phyloP scores from a whole-genome alignment of 1,284 basidiomycete genomes.

The Sphaerobolus stellatus region DNA sequence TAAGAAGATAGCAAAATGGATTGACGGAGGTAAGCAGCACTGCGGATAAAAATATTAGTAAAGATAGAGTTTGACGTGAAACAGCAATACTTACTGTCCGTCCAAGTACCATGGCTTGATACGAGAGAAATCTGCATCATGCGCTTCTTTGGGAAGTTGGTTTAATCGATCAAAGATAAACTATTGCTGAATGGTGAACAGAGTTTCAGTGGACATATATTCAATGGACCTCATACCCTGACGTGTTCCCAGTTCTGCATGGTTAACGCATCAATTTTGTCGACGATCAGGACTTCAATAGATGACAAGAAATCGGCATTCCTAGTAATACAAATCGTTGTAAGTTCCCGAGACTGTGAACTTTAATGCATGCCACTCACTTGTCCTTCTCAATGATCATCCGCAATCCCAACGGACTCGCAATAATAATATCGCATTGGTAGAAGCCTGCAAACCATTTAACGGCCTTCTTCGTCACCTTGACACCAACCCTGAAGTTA shows the following conservation, averaged over 20 bases:
- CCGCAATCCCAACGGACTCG: slow-evolving; percentile 89
- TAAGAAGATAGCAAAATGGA: slow-evolving; percentile 86
- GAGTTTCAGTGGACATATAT: background rate
- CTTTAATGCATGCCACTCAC: slow-evolving; percentile 43
- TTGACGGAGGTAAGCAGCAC: slow-evolving; percentile 83
- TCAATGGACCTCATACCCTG: slow-evolving; percentile 53
- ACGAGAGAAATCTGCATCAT: slow-evolving; percentile 93
- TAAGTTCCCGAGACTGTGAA: slow-evolving; percentile 1
- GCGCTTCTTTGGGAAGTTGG: slow-evolving; percentile 87
- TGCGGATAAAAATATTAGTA: slow-evolving; percentile 28
- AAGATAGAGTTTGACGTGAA: background rate
- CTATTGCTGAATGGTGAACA: slow-evolving; percentile 39
- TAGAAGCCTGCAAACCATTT: slow-evolving; percentile 91
- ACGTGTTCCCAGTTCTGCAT: slow-evolving; percentile 99
- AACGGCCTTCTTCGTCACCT: slow-evolving; percentile 87
- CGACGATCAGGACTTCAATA: slow-evolving; percentile 90
- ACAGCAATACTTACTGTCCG: slow-evolving; percentile 63
- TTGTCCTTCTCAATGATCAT: slow-evolving; percentile 94
- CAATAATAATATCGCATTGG: slow-evolving; percentile 87
- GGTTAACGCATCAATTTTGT: slow-evolving; percentile 88
- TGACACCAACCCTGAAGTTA: slow-evolving; percentile 89
- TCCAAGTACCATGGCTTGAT: slow-evolving; percentile 99
- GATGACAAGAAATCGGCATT: slow-evolving; percentile 89
- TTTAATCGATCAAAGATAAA: slow-evolving; percentile 86
- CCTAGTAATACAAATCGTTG: slow-evolving; percentile 37